phyloP scores from a whole-genome alignment of 2,329 filamentous ascomycete species.

The Talaromyces pinophilus region DNA sequence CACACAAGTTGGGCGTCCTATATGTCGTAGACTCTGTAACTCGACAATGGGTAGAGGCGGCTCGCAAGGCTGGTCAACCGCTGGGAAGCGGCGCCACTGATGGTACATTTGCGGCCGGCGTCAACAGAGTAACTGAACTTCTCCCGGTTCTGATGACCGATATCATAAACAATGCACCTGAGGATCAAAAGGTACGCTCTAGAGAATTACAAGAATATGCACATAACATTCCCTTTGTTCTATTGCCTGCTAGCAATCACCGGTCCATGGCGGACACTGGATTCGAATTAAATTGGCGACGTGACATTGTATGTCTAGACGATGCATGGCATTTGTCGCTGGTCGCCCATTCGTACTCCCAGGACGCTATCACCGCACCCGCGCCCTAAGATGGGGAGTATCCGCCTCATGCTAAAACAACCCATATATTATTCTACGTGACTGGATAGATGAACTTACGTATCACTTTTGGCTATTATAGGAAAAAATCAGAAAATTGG shows the following conservation, averaged over 20 bases:
- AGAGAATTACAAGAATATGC: constrained; percentile 33
- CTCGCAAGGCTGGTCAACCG: constrained; percentile 79
- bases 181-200: constrained; percentile 93
- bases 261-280: constrained; percentile 13
- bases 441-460: constrained; percentile 52
- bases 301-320: constrained; percentile 24
- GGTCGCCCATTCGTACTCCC: constrained; percentile 20
- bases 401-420: constrained; percentile 19
- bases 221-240: constrained; percentile 23
- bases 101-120: constrained; percentile 91
- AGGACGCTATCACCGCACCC: constrained; percentile 32
- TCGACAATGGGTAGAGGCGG: constrained; percentile 96
- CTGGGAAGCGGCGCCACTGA: constrained; percentile 79
- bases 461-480: constrained; percentile 56
- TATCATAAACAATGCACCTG: constrained; percentile 81
- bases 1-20: constrained; percentile 97
- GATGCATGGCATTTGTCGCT: constrained; percentile 24
- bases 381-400: constrained; percentile 6
- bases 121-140: constrained; percentile 94
- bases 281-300: constrained; percentile 13
- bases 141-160: constrained; percentile 94
- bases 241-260: constrained; percentile 16
- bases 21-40: constrained; percentile 99
- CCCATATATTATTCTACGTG: constrained; percentile 8
- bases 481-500: constrained; percentile 92